A percentile compares a stretch with the other conserved stretches of the same genome.
Evolutionary conservation across 495 filamentous ascomycete species (phyloP).

Genomic region (Penicillium subrubescens): DNA sequence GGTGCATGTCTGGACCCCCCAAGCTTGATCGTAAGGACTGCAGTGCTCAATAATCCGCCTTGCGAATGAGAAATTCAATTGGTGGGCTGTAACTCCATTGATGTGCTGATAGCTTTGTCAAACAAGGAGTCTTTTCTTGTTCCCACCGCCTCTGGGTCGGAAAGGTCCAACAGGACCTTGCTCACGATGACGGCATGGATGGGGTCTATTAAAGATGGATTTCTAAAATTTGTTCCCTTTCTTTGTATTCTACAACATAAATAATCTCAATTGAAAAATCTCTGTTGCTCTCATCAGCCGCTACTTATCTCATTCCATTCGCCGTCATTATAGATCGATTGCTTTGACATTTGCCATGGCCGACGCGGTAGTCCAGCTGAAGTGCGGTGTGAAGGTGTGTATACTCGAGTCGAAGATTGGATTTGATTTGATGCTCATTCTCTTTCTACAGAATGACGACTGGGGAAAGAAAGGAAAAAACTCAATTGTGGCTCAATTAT

Average conservation of each 20-base stretch:
- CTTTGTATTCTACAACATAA: neutral
- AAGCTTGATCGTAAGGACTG: neutral
- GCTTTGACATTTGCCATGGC: constrained; percentile 24
- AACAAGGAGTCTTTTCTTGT: neutral
- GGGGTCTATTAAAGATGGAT: neutral
- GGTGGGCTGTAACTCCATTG: constrained; percentile 1
- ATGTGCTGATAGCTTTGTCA: neutral
- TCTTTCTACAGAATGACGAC: constrained; percentile 42
- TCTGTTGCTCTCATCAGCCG: neutral
- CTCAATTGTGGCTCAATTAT: constrained; percentile 44
- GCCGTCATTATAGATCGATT: neutral
- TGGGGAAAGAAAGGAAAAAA: constrained; percentile 53
- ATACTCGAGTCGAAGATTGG: neutral
- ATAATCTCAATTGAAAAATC: neutral
- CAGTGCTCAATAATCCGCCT: neutral
- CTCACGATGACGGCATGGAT: constrained; percentile 23
- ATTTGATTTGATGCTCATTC: neutral
- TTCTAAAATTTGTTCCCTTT: neutral
- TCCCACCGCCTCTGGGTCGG: neutral
- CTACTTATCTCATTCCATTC: neutral
- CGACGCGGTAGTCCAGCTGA: constrained; percentile 44
- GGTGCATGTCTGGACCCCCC: neutral
- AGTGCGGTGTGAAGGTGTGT: constrained; percentile 45
- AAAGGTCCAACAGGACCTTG: neutral
- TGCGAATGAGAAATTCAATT: neutral